phyloP scores from a whole-genome alignment of 257 asterid genomes.

The Solanum arcanum region DNA sequence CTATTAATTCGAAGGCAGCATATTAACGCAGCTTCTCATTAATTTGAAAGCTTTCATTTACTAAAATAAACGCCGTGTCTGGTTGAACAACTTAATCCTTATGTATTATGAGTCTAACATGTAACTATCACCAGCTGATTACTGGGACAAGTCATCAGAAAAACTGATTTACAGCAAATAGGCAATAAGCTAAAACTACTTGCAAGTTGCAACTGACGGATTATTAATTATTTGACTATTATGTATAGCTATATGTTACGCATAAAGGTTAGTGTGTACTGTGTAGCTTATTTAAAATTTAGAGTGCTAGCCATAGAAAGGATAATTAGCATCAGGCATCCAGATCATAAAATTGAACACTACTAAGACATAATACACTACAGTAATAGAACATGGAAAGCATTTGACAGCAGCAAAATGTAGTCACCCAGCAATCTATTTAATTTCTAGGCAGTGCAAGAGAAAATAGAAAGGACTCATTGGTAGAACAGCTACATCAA shows the following conservation, averaged over 20 bases:
- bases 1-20: background rate
- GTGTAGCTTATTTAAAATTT: background rate
- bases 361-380: background rate
- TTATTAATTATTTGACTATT: background rate
- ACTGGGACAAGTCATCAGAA: background rate
- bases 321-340: background rate
- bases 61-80: background rate
- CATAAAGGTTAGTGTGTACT: background rate
- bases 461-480: background rate
- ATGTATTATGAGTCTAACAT: background rate
- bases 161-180: background rate
- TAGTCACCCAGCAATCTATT: background rate
- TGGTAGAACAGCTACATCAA: background rate
- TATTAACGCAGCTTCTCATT: background rate
- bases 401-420: background rate
- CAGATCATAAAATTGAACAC: background rate
- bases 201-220: background rate
- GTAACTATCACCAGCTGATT: background rate
- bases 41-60: background rate
- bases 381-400: background rate
- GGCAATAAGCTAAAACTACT: background rate
- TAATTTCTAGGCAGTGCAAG: background rate
- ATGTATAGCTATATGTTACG: background rate
- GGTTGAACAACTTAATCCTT: background rate
- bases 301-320: background rate